Conservation (phyloP, 2,329 filamentous ascomycete genomes). For the Drechslerella coelobrocha region DNA sequence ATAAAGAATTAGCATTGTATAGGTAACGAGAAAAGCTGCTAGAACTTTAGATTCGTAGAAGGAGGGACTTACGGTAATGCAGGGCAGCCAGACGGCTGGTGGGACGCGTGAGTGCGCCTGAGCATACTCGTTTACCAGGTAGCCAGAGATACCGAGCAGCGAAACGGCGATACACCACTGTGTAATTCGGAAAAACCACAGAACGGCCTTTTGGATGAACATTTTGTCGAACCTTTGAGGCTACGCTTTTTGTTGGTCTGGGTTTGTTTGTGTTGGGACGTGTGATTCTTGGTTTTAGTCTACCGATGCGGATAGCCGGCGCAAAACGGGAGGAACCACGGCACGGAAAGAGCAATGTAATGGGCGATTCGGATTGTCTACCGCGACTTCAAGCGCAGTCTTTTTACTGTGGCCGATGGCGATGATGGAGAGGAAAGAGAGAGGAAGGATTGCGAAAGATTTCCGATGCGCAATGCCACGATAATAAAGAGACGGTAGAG, state of each 20-base stretch:
- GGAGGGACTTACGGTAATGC: conserved; percentile 38
- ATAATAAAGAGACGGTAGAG: too few relatives aligned
- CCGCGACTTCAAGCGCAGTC: not conserved
- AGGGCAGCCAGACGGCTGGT: conserved; percentile 41
- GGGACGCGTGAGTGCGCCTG: conserved; percentile 35
- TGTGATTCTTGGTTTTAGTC: not conserved
- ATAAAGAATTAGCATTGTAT: conserved; percentile 8
- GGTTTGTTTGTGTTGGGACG: not conserved
- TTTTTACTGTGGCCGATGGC: too few relatives aligned
- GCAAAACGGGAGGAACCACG: not conserved
- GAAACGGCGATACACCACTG: conserved; percentile 44
- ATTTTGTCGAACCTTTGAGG: too few relatives aligned
- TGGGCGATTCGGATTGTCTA: not conserved
- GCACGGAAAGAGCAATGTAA: conserved; percentile 4
- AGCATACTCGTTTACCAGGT: conserved; percentile 47
- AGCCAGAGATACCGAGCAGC: conserved; percentile 37
- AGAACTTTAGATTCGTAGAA: too few relatives aligned
- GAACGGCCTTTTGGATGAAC: conserved; percentile 44
- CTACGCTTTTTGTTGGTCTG: too few relatives aligned
- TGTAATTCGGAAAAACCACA: conserved; percentile 38
- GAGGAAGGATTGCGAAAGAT: too few relatives aligned
- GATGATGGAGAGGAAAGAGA: too few relatives aligned
- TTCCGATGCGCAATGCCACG: too few relatives aligned
- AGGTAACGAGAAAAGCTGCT: too few relatives aligned
- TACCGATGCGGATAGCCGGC: conserved; percentile 1